Conservation (phyloP, 2,329 filamentous ascomycete genomes). For the Parastagonospora avenae region DNA sequence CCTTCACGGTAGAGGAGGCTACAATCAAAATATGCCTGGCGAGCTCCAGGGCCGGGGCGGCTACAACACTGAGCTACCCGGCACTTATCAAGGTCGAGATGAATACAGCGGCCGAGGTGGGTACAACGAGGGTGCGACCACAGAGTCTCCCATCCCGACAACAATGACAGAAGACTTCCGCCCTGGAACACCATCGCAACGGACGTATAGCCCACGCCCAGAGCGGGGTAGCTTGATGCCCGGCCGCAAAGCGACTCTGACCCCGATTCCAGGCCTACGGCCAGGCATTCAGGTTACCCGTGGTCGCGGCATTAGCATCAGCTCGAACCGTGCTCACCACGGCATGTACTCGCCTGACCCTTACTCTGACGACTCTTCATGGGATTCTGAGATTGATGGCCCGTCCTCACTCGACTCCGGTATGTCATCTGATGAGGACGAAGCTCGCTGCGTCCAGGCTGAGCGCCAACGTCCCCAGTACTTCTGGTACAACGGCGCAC, state of each 20-base stretch:
- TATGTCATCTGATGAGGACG: constrained; percentile 20
- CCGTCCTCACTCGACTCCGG: constrained; percentile 38
- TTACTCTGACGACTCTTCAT: constrained; percentile 45
- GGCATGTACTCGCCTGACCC: constrained; percentile 37
- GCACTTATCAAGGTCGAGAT: constrained; percentile 36
- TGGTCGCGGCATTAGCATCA: constrained; percentile 33
- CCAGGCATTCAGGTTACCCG: constrained; percentile 43
- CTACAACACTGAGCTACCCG: constrained; percentile 36
- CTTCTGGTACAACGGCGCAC: constrained; percentile 25
- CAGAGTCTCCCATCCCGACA: constrained; percentile 41
- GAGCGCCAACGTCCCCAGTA: constrained; percentile 23
- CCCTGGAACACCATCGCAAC: constrained; percentile 38
- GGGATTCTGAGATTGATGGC: constrained; percentile 49
- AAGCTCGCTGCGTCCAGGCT: constrained; percentile 10
- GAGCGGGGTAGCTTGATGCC: constrained; percentile 32
- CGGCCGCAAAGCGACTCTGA: constrained; percentile 44
- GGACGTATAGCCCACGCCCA: constrained; percentile 35
- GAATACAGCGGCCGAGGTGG: constrained; percentile 30
- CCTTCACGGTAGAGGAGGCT: constrained; percentile 38
- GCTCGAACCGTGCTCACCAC: constrained; percentile 37
- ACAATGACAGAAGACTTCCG: constrained; percentile 39
- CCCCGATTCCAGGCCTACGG: constrained; percentile 41
- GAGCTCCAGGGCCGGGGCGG: constrained; percentile 41
- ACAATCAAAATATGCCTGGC: constrained; percentile 37
- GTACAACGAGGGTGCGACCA: constrained; percentile 32